Conservation (phyloP, 176 grass and related monocot genomes). For the Panicum miliaceum region DNA sequence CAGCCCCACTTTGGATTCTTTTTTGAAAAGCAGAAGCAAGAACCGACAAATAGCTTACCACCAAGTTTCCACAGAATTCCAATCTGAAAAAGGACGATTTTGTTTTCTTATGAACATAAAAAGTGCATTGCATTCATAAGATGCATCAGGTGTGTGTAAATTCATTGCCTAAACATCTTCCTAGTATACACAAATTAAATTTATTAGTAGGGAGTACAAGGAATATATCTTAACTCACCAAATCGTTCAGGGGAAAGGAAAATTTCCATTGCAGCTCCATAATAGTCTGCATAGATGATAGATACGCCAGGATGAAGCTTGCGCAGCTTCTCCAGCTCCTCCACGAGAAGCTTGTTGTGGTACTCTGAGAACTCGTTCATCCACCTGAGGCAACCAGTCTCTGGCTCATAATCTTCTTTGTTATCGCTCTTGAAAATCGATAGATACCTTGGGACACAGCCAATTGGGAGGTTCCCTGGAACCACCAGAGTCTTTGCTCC, state of each 20-base stretch:
- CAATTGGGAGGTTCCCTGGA: conserved; percentile 89
- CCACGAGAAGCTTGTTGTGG: conserved; percentile 66
- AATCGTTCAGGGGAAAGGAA: conserved; percentile 58
- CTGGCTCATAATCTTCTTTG: conserved; percentile 71
- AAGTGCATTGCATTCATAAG: not conserved
- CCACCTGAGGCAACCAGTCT: conserved; percentile 80
- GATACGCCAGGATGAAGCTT: conserved; percentile 50
- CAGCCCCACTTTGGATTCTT: not conserved
- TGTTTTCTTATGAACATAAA: not conserved
- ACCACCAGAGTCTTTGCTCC: conserved; percentile 82
- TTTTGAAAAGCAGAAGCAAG: not conserved
- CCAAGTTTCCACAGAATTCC: conserved; percentile 2
- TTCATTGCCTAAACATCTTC: not conserved
- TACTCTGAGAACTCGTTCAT: conserved; percentile 80
- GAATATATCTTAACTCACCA: conserved; percentile 53
- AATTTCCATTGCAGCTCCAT: conserved; percentile 70
- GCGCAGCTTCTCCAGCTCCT: conserved; percentile 61
- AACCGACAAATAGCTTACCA: not conserved
- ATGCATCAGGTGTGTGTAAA: not conserved
- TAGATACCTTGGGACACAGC: conserved; percentile 70
- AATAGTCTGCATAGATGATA: conserved; percentile 88
- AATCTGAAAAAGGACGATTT: not conserved
- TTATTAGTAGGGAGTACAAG: not conserved
- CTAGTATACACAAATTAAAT: conserved; percentile 19
- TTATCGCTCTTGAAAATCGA: conserved; percentile 62